Conservation (phyloP, 192 early-diverging fungal genomes). For the Gigaspora rosea region DNA sequence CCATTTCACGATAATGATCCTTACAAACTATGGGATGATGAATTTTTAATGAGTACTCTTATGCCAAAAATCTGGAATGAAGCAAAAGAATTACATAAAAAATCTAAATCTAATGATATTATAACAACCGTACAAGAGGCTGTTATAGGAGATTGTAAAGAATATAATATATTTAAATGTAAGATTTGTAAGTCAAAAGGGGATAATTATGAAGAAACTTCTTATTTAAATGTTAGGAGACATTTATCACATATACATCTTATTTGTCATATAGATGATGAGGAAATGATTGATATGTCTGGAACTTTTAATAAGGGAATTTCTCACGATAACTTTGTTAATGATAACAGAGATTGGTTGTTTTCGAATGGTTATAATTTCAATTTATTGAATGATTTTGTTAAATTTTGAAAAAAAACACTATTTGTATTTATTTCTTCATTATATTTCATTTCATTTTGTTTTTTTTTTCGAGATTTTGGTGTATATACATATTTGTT, state of each 20-base stretch:
- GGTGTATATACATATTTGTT: no score
- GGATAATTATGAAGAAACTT: not conserved
- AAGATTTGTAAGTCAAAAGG: not conserved
- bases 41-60: constrained; percentile 1
- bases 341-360: not conserved
- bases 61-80: constrained; percentile 4
- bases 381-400: not conserved
- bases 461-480: no score
- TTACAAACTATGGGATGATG: constrained; percentile 2
- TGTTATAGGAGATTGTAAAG: not conserved
- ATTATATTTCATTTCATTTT: no score
- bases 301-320: not conserved
- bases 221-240: not conserved
- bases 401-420: not conserved
- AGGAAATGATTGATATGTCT: not conserved
- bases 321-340: not conserved
- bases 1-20: constrained; percentile 11
- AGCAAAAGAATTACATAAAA: not conserved
- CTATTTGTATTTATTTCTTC: no score
- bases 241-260: not conserved
- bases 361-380: constrained; percentile 3
- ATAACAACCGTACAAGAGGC: constrained; percentile 1
- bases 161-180: constrained; percentile 5
- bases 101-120: not conserved
- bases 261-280: not conserved